Conservation (phyloP, 2,329 filamentous ascomycete species). For the Sclerotinia borealis region DNA sequence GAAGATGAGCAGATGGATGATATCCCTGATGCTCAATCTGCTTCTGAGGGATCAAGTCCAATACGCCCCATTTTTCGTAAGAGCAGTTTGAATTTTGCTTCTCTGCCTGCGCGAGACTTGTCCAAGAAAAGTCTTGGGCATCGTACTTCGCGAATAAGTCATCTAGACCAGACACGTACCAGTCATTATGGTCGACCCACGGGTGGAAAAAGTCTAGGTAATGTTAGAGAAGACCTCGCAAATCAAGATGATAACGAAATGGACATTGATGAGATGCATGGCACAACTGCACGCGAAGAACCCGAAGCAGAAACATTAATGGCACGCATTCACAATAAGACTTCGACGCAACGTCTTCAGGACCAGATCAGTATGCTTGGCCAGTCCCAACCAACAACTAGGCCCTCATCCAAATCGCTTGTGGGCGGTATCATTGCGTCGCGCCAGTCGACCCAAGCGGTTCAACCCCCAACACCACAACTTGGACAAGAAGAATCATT, state of each 20-base stretch:
- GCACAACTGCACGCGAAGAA: constrained; percentile 33
- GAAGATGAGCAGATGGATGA: constrained; percentile 39
- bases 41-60: constrained; percentile 67
- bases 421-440: constrained; percentile 19
- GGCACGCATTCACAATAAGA: constrained; percentile 66
- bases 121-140: constrained; percentile 76
- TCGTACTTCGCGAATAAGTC: constrained; percentile 68
- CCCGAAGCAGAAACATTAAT: constrained; percentile 39
- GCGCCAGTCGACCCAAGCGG: constrained; percentile 21
- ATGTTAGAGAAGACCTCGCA: constrained; percentile 38
- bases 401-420: constrained; percentile 32
- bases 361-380: constrained; percentile 79
- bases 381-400: constrained; percentile 40
- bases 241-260: constrained; percentile 53
- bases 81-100: constrained; percentile 91
- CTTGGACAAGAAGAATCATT: constrained; percentile 16
- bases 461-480: constrained; percentile 15
- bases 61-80: constrained; percentile 74
- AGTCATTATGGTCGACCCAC: constrained; percentile 71
- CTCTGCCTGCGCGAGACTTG: constrained; percentile 84
- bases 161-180: constrained; percentile 64
- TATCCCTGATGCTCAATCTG: constrained; percentile 44
- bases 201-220: constrained; percentile 65
- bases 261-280: constrained; percentile 41
- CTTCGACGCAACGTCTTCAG: constrained; percentile 87